phyloP scores from a whole-genome alignment of 306 rosid species.

The Crataegus laevigata region DNA sequence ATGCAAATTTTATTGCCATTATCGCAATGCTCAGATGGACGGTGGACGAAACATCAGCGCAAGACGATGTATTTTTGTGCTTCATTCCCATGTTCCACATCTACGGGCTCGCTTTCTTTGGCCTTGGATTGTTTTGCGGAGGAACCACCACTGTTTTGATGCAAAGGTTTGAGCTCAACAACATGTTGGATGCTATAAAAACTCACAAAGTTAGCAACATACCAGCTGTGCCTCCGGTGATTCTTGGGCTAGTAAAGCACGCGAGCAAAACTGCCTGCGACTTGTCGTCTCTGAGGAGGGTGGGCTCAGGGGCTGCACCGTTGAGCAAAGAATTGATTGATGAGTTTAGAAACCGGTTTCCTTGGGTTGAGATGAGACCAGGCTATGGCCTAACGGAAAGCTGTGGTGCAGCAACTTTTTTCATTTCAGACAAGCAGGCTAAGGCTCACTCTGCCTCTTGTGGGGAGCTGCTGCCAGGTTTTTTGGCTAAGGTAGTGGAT shows the following conservation, averaged over 20 bases:
- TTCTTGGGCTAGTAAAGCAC: conserved; percentile 56
- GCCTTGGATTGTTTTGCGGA: conserved; percentile 47
- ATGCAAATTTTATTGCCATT: conserved; percentile 52
- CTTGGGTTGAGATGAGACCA: conserved; percentile 74
- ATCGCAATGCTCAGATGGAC: conserved; percentile 47
- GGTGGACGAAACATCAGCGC: conserved; percentile 32
- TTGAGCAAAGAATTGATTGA: conserved; percentile 55
- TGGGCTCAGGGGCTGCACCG: conserved; percentile 85
- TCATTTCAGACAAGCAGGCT: conserved; percentile 34
- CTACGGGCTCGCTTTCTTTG: conserved; percentile 72
- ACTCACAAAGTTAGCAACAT: conserved; percentile 47
- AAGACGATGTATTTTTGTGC: conserved; percentile 59
- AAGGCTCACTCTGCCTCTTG: conserved; percentile 42
- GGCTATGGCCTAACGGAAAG: conserved; percentile 91
- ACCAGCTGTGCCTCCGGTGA: conserved; percentile 87
- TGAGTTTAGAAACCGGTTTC: conserved; percentile 60
- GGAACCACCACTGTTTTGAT: conserved; percentile 58
- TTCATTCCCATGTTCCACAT: conserved; percentile 89
- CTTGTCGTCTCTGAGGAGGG: conserved; percentile 51
- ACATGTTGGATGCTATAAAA: conserved; percentile 55
- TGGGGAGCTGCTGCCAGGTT: conserved; percentile 58
- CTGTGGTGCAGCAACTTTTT: conserved; percentile 47
- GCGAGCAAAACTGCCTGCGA: conserved; percentile 33
- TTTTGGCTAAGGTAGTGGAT: conserved; percentile 61
- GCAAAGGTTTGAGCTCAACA: conserved; percentile 49